Percentiles rank a stretch among this genome's conserved stretches.
phyloP scores from a whole-genome alignment of 768 basidiomycete genomes.

The Rhodotorula graminis region DNA sequence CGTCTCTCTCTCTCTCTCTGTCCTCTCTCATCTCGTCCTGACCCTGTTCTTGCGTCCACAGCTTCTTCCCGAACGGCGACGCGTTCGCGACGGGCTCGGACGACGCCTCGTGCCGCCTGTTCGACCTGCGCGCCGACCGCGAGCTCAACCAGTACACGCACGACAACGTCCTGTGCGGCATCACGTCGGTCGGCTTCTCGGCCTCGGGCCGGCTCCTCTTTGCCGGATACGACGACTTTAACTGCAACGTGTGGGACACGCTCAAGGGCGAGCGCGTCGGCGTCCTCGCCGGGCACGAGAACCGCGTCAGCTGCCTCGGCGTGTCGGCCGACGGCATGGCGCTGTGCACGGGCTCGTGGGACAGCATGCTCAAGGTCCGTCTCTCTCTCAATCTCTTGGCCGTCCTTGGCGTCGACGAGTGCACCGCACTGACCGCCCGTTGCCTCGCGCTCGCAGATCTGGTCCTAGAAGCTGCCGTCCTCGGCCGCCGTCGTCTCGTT shows the following conservation, averaged over 20 bases:
- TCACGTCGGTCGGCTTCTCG: conserved; percentile 98
- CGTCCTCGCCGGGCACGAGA: conserved; percentile 95
- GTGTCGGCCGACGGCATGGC: conserved; percentile 97
- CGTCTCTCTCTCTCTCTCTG: not conserved
- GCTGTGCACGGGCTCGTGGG: conserved; percentile 97
- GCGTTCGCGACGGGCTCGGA: conserved; percentile 98
- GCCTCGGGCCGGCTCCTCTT: conserved; percentile 95
- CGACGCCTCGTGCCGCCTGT: conserved; percentile 95
- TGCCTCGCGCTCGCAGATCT: not conserved
- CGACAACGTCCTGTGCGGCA: conserved; percentile 97
- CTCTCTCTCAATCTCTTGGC: not conserved
- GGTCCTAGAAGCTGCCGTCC: conserved; percentile 8
- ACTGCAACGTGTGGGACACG: conserved; percentile 99
- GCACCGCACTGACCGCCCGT: too few relatives aligned
- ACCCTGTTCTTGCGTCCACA: not conserved
- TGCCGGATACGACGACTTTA: conserved; percentile 99
- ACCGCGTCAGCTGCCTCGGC: conserved; percentile 92
- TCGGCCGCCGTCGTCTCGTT: not conserved
- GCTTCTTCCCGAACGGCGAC: conserved; percentile 97
- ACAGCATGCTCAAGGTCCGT: conserved; percentile 57
- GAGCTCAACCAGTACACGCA: conserved; percentile 96
- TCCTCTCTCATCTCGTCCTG: not conserved
- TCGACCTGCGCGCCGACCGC: conserved; percentile 95
- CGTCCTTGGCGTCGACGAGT: not conserved
- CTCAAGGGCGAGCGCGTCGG: conserved; percentile 97